Evolutionary conservation across 257 asterid species (phyloP).

Genomic region (Catharanthus roseus): DNA sequence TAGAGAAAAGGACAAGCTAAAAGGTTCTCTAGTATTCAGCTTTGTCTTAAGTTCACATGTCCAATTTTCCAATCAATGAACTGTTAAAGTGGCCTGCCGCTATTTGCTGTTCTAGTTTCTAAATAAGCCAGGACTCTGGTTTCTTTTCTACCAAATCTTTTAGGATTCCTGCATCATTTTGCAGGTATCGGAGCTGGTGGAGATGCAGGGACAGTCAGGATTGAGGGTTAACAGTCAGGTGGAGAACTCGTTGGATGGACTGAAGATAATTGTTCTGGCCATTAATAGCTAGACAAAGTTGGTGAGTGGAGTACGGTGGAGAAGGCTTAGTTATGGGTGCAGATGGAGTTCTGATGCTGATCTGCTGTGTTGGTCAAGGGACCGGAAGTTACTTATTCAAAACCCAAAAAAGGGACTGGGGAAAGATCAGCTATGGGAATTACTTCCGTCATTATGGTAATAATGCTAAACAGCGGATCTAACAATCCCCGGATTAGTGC

Average conservation of each 20-base stretch:
- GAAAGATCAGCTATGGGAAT: neutral
- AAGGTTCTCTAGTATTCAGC: neutral
- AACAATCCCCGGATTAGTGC: neutral
- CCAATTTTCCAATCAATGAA: neutral
- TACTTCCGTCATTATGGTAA: neutral
- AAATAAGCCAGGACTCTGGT: neutral
- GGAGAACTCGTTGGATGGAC: neutral
- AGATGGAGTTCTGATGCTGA: neutral
- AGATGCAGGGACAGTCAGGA: neutral
- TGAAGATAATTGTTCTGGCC: neutral
- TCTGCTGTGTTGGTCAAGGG: neutral
- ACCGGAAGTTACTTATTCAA: neutral
- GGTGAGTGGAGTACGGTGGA: neutral
- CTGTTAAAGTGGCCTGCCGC: neutral
- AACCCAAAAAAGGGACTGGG: neutral
- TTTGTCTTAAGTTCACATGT: neutral
- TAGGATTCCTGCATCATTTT: neutral
- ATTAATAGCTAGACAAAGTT: neutral
- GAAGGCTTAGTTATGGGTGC: neutral
- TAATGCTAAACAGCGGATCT: neutral
- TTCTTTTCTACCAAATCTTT: neutral
- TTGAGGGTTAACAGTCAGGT: neutral
- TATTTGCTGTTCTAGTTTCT: neutral
- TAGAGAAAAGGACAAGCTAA: neutral
- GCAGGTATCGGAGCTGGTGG: neutral